Evolutionary conservation across 129 eudicot species (phyloP), one percentile per base, ranked within the genome.

Genomic region (Glebionis coronaria): DNA sequence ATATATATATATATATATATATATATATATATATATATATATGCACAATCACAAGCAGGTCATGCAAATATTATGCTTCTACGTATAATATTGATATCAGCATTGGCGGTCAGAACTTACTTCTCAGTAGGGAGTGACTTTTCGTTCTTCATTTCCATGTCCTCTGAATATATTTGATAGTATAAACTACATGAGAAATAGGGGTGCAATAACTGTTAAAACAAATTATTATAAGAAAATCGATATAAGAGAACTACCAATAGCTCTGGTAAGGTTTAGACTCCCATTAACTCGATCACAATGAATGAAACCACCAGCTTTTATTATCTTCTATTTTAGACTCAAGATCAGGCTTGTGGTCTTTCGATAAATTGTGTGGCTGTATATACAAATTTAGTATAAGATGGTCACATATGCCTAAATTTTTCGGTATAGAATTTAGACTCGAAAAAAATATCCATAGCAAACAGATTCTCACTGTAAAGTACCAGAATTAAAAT

Each of bases 71-170:
- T 46, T 61, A 65, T 10, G 72, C 67, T 40, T 29, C 40, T 27
- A 85, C 90, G 71, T 87, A 91, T 95, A 29, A 79, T 80, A 63
- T 69, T 61, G 76, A 91, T 75, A 77, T 91, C 97, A 12, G 97
- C 95, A 69, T 87, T 69, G n/a, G 97, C 97, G 60, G 95, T 91
- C 45, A 91, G n/a, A n/a, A n/a, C n/a, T 50, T 50, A 19, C 19
- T 50, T 50, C 3, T 11, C 19, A 50, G 56, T 5, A n/a, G 56
- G 19, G 8, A 15, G 20, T 12, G 18, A 12, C 15, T 12, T 51
- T 3, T 51, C 20, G 7, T 5, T 13, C 18, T 51, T 51, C 18
- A 51, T 5, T 51, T 51, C 56, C 56, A 51, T 51, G 18, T 51
- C 56, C 14, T 23, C 21, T 51, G 18, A 51, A 80, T 77, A 53